Conservation (phyloP, 192 early-diverging fungal species). For the Phycomyces blakesleeanus region DNA sequence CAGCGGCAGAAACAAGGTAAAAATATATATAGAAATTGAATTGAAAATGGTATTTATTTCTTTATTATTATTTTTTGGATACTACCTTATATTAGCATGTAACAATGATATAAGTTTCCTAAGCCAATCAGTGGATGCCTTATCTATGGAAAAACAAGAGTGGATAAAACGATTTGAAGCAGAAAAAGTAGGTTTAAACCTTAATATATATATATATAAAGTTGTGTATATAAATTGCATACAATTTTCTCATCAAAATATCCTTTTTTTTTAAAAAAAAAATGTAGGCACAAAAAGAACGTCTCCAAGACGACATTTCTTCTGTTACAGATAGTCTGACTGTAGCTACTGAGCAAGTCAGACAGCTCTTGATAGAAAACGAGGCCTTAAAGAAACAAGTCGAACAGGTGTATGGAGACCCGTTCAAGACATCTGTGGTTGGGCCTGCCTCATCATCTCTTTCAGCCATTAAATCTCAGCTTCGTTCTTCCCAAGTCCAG, state of each 20-base stretch:
- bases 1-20: constrained; percentile 34
- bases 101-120: constrained; percentile 29
- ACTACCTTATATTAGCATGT: constrained; percentile 17
- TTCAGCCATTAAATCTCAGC: constrained; percentile 1
- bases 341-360: constrained; percentile 19
- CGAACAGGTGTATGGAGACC: too few species aligned
- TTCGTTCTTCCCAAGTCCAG: constrained; percentile 21
- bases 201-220: too few species aligned
- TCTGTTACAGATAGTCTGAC: constrained; percentile 17
- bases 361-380: background rate
- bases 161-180: constrained; percentile 21
- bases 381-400: too few species aligned
- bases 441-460: too few species aligned
- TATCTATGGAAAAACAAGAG: constrained; percentile 16
- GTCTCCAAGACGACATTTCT: constrained; percentile 20
- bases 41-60: too few species aligned
- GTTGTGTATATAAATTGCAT: too few species aligned
- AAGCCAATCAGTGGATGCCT: constrained; percentile 22
- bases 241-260: too few species aligned
- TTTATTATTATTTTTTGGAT: too few species aligned
- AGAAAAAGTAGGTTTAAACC: constrained; percentile 21
- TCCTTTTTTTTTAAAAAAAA: too few species aligned
- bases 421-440: too few species aligned
- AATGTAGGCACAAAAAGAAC: constrained; percentile 15
- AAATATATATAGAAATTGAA: background rate